Conservation (phyloP, 2,329 filamentous ascomycete species). For the Fusarium nygamai region DNA sequence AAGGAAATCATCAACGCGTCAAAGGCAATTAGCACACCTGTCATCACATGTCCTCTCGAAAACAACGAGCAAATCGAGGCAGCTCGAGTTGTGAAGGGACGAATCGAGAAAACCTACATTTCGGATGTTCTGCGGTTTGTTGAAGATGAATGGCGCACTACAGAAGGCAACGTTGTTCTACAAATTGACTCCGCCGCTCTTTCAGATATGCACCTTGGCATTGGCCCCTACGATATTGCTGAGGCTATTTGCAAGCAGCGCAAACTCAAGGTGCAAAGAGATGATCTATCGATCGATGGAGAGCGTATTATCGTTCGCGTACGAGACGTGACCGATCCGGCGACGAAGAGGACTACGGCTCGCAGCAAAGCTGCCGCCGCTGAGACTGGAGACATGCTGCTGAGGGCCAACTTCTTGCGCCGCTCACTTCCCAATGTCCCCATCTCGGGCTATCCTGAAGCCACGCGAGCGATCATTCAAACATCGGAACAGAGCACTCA, state of each 20-base stretch:
- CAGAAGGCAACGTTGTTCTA: slow-evolving; percentile 80
- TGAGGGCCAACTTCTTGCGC: slow-evolving; percentile 86
- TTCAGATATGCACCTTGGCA: slow-evolving; percentile 81
- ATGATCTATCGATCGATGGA: slow-evolving; percentile 66
- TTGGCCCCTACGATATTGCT: slow-evolving; percentile 77
- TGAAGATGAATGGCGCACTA: slow-evolving; percentile 87
- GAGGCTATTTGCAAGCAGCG: slow-evolving; percentile 81
- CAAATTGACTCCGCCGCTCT: slow-evolving; percentile 84
- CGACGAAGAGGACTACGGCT: slow-evolving; percentile 51
- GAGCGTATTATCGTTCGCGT: slow-evolving; percentile 79
- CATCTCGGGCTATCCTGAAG: slow-evolving; percentile 89
- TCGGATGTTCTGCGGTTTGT: slow-evolving; percentile 83
- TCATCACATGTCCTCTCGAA: slow-evolving; percentile 87
- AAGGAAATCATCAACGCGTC: slow-evolving; percentile 99
- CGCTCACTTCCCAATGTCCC: slow-evolving; percentile 83
- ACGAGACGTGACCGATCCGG: slow-evolving; percentile 62
- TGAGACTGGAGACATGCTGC: slow-evolving; percentile 64
- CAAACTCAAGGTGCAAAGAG: slow-evolving; percentile 78
- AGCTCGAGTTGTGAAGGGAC: slow-evolving; percentile 89
- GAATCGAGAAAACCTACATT: slow-evolving; percentile 94
- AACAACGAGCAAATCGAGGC: slow-evolving; percentile 79
- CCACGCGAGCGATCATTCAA: slow-evolving; percentile 87
- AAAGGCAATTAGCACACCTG: slow-evolving; percentile 90
- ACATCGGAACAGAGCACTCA: slow-evolving; percentile 76
- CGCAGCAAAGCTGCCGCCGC: slow-evolving; percentile 54